phyloP scores from a whole-genome alignment of 768 basidiomycete species.

The Chiua virens region DNA sequence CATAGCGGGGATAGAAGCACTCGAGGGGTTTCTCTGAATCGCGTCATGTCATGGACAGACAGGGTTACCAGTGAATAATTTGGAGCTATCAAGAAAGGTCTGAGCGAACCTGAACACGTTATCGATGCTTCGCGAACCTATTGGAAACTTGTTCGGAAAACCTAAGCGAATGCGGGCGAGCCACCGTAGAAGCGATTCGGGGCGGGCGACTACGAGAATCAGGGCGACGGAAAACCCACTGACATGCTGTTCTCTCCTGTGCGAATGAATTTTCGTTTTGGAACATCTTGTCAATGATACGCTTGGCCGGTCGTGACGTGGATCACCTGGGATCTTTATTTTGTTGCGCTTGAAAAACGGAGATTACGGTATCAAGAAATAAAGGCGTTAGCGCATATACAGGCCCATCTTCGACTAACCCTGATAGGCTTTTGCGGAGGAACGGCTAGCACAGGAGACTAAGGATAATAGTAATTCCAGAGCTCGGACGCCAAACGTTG shows the following conservation, averaged over 20 bases:
- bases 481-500: not conserved
- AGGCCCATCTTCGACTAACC: constrained; percentile 19
- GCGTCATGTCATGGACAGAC: constrained; percentile 2
- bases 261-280: constrained; percentile 10
- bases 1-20: constrained; percentile 29
- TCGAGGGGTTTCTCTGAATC: constrained; percentile 6
- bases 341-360: constrained; percentile 23
- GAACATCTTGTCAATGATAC: constrained; percentile 1
- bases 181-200: constrained; percentile 6
- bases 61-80: constrained; percentile 26
- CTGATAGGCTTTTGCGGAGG: constrained; percentile 38
- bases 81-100: constrained; percentile 9
- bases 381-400: constrained; percentile 29
- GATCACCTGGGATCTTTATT: constrained; percentile 15
- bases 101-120: constrained; percentile 12
- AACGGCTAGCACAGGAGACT: constrained; percentile 8
- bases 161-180: not conserved
- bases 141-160: constrained; percentile 1
- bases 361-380: constrained; percentile 34
- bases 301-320: constrained; percentile 10
- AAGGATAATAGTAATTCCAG: constrained; percentile 19
- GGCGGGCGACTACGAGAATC: constrained; percentile 2
- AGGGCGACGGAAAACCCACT: not conserved
- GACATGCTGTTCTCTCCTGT: not conserved
- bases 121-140: constrained; percentile 9